Evolutionary conservation across 2,329 filamentous ascomycete genomes (phyloP).

Genomic region (Colletotrichum echinochloae): DNA sequence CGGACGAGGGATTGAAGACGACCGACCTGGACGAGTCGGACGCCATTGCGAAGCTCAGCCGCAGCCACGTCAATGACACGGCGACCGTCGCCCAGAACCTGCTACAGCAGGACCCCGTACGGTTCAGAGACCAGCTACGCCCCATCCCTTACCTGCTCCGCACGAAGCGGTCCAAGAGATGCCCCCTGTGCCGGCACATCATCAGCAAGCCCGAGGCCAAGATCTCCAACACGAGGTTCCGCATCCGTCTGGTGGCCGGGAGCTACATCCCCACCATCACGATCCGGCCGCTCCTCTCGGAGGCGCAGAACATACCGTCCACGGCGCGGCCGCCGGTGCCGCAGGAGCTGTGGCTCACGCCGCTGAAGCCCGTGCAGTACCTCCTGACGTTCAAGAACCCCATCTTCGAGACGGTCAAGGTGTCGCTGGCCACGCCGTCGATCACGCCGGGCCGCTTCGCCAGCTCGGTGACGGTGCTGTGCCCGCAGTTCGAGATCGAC

Average conservation of each 20-base stretch:
- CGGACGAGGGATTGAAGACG: slow-evolving; percentile 78
- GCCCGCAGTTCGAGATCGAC: slow-evolving; percentile 93
- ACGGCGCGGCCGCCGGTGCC: slow-evolving; percentile 48
- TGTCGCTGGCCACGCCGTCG: slow-evolving; percentile 87
- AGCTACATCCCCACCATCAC: slow-evolving; percentile 88
- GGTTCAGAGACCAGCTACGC: slow-evolving; percentile 79
- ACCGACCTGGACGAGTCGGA: slow-evolving; percentile 71
- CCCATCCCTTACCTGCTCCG: slow-evolving; percentile 86
- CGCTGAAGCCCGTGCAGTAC: slow-evolving; percentile 78
- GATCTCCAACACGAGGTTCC: slow-evolving; percentile 87
- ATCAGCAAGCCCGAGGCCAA: slow-evolving; percentile 95
- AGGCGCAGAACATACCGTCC: slow-evolving; percentile 42
- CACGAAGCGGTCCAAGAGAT: slow-evolving; percentile 94
- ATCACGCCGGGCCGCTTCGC: slow-evolving; percentile 81
- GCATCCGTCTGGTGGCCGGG: slow-evolving; percentile 89
- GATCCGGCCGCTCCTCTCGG: slow-evolving; percentile 71
- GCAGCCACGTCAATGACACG: slow-evolving; percentile 73
- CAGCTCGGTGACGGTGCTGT: slow-evolving; percentile 89
- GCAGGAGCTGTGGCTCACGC: slow-evolving; percentile 60
- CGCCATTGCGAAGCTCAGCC: slow-evolving; percentile 70
- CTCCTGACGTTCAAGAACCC: slow-evolving; percentile 93
- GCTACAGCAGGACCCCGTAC: slow-evolving; percentile 63
- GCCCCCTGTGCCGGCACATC: slow-evolving; percentile 92
- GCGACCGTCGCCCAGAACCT: slow-evolving; percentile 61
- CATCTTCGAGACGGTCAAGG: slow-evolving; percentile 88